Base-by-base conservation (phyloP, 148 eudicot species). In the Spergularia marina region DNA sequence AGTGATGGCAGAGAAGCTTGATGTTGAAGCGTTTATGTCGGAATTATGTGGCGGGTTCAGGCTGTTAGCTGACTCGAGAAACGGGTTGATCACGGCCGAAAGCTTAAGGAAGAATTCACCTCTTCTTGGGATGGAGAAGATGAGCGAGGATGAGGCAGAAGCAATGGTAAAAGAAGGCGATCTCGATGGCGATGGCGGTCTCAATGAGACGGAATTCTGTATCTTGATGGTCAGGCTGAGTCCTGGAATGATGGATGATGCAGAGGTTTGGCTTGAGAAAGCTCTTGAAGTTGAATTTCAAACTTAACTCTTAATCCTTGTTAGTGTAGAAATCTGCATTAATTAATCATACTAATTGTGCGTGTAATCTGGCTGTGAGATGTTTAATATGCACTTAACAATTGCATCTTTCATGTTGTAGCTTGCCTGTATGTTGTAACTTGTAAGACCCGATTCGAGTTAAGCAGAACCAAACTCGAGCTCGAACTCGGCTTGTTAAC, bases 191-290 rank as follows among this genome's bases (percentile, higher is more conserved):
- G 82, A 82, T 60, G 84, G 79, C 3, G 75, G 60, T 11, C 73
- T 82, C 5, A 75, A 75, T 65, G 76, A 82, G 58, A 78, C 36
- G 78, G 84, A 82, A 21, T 82, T 82, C 58, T 82, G 84, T 25
- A 23, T 82, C 11, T 65, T 82, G 76, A 82, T 82, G 84, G 81
- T 82, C 18, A 78, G 84, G n/a, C 72, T 82, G 2, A 82, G 84
- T 54, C 84, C 84, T 65, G 79, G 52, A 15, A 68, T 82, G 76
- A 82, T 82, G 84, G 47, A 70, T 4, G 58, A 81, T 40, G 83
- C 83, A 7, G 66, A 77, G 47, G 52, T 40, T 23, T 81, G 74
- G 77, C 74, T 81, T n/a, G 59, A 73, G 12, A 77, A 81, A 56
- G 83, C 79, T 53, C 75, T 80, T 65, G 56, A 80, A 56, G 61